Base-by-base conservation (phyloP, 139 green algal genomes). In the Volvox reticuliferus region DNA sequence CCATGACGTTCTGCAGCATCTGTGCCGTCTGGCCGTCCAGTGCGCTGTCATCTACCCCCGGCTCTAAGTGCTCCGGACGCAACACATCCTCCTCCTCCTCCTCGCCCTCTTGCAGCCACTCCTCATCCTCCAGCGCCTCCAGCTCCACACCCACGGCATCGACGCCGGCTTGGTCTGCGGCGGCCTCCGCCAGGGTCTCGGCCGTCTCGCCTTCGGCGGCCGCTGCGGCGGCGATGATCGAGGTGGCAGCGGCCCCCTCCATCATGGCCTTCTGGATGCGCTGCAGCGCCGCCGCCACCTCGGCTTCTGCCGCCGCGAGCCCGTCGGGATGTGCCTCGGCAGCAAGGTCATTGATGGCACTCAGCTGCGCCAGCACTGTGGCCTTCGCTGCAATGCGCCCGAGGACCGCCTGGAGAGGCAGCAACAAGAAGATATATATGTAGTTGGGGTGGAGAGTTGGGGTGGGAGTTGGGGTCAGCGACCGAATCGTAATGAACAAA, bases 41-140 rank as follows among this genome's bases (percentile, higher is more conserved):
- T 67, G 55, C 79, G 14, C 50, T 55, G 50, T 86, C 79, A 73
- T 86, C 79, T 24, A 86, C 79, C 0, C 50, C 50, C 79, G 44
- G 50, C 50, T 86, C n/a, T 6, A 86, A 73, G 26, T 73, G 17
- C 79, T 73, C 79, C 14, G 26, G 6, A n/a, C 12, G 26, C 79
- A 86, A 71, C 79, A 86, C 2, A 0, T 37, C 79, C 44, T 73
- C 50, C 79, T 71, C 79, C 24, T 86, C 79, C 26, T 73, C 44
- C 37, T 32, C 79, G 26, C 21, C 79, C 79, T 86, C 79, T 14
- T 68, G 22, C 77, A 82, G 32, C 30, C 21, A 24, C 77, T 35
- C 77, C 32, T 62, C 77, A 35, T n/a, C 17, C 77, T 61, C 77
- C 5, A 14, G 32, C 77, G 32, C 33, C 78, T 35, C 36, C 36